Base-by-base conservation (phyloP, 805 yeast genomes). In the Wickerhamomyces chambardii region DNA sequence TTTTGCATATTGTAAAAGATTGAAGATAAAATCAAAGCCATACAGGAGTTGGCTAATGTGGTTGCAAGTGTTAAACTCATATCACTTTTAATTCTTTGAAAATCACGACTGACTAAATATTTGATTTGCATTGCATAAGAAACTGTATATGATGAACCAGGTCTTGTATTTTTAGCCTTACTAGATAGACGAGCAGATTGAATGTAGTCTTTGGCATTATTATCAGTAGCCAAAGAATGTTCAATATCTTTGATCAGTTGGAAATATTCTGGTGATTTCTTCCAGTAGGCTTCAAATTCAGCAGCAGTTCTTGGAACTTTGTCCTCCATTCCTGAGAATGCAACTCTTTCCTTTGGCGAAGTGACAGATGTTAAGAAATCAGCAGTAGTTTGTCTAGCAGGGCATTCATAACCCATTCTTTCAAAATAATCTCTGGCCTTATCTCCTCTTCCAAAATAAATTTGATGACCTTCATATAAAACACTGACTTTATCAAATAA, bases 291-390 rank as follows among this genome's bases (percentile, higher is more conserved):
- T 15, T 59, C 61, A 52, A 76, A 74, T 42, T 75, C 81, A 21
- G 48, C 47, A 9, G 73, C 64, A 3, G 82, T 70, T 36, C 59
- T 56, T 31, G 82, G 81, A 27, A 73, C 77, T 35, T 54, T 56
- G 36, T 56, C 46, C 40, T 74, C 73, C 37, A 37, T 68, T 1
- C 77, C 78, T 15, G 49, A 41, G 22, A 44, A 44, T 7, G 59
- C 56, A 9, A 62, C 50, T 49, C 82, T 64, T 52, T 73, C 80
- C 15, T 53, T 40, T 21, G 80, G 75, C 40, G 68, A 62, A 5
- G 81, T 73, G 37, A 74, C 53, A 7, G 78, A 67, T 3, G 80
- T 73, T 50, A 74, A 56, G 52, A 61, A 74, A 47, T 73, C 79
- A 17, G 77, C 77, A 35, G 78, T 71, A 18, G 81, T 72, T 54